Conservation (phyloP, 2,329 filamentous ascomycete genomes). For the Chrysosporium queenslandicum region DNA sequence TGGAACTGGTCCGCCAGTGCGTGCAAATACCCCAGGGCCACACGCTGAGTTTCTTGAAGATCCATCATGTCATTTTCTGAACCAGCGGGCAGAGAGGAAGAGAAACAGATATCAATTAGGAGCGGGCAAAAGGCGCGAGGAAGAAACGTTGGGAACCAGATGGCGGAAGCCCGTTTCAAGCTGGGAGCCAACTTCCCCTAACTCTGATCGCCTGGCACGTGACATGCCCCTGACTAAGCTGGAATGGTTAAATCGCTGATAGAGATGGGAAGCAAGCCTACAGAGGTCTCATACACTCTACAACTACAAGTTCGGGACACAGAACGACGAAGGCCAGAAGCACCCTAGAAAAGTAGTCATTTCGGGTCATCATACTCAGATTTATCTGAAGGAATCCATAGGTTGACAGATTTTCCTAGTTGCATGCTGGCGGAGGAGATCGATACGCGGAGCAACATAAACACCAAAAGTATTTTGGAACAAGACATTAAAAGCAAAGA, state of each 20-base stretch:
- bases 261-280: too few species aligned
- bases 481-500: not conserved
- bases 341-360: not conserved
- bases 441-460: not conserved
- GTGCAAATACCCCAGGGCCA: constrained; percentile 46
- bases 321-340: too few species aligned
- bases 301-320: not conserved
- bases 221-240: too few species aligned
- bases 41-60: constrained; percentile 45
- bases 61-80: constrained; percentile 39
- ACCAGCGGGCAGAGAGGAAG: not conserved
- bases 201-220: not conserved
- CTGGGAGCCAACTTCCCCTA: constrained; percentile 1
- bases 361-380: not conserved
- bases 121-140: not conserved
- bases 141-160: not conserved
- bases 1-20: constrained; percentile 61
- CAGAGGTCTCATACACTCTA: too few species aligned
- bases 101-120: not conserved
- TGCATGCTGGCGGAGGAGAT: not conserved
- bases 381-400: not conserved
- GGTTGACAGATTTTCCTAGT: not conserved
- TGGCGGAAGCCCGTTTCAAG: not conserved
- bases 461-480: not conserved
- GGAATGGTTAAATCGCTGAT: too few species aligned